These are phyloP conservation scores for Pseudotsuga menziesii DNA, from an alignment of 75 land plant genomes.

Conservation along the genomic window DNA sequence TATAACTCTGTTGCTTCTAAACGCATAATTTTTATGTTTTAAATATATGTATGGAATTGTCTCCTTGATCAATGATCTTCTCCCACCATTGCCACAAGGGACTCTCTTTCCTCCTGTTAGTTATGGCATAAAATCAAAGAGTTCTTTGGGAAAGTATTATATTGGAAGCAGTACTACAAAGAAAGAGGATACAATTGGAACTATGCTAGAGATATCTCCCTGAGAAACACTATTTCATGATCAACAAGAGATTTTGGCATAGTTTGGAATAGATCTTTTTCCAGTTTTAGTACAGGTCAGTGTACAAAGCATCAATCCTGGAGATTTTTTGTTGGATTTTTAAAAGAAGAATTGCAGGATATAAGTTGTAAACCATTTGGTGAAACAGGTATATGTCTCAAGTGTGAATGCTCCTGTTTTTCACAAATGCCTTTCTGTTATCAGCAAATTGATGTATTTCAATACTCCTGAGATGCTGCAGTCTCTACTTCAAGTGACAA, in stretches of 20 bases:
- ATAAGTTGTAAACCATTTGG: background rate
- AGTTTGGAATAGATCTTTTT: slow-evolving; percentile 57
- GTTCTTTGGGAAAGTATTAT: background rate
- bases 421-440: slow-evolving; percentile 7
- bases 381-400: slow-evolving; percentile 5
- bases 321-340: background rate
- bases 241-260: slow-evolving; percentile 40
- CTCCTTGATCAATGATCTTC: slow-evolving; percentile 53
- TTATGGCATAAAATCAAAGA: no score
- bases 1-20: no score
- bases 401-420: background rate
- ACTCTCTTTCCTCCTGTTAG: background rate
- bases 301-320: background rate
- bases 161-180: background rate
- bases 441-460: background rate
- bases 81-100: slow-evolving; percentile 27
- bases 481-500: background rate
- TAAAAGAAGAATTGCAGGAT: background rate
- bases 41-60: slow-evolving; percentile 55
- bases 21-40: background rate
- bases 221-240: slow-evolving; percentile 37
- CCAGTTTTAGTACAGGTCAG: slow-evolving; percentile 55
- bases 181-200: background rate
- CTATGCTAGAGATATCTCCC: slow-evolving; percentile 4
- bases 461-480: background rate